Percentiles rank a stretch among this genome's conserved stretches.
Evolutionary conservation across 805 yeast genomes (phyloP).

Genomic region (Lipomyces mesembrius): DNA sequence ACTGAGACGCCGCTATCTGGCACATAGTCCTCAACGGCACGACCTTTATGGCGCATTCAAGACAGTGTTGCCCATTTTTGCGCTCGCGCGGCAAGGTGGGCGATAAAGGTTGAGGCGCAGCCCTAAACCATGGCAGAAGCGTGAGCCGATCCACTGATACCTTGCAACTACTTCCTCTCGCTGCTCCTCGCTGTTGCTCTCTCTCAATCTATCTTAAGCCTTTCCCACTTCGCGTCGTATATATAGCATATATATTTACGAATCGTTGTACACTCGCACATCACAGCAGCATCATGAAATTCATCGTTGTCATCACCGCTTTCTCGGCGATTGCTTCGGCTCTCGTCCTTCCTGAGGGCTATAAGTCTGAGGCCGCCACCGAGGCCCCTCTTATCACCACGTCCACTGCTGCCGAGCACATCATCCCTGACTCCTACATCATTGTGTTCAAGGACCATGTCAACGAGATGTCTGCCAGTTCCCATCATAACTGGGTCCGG

Average conservation of each 20-base stretch:
- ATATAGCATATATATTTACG: background rate
- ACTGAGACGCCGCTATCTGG: background rate
- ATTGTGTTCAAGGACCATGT: conserved; percentile 77
- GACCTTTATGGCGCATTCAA: background rate
- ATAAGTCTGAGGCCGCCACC: conserved; percentile 16
- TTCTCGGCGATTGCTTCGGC: conserved; percentile 36
- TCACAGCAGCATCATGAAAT: conserved; percentile 27
- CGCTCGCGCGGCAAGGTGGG: background rate
- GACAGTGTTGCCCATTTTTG: background rate
- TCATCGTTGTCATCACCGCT: conserved; percentile 26
- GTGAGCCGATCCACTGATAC: conserved; percentile 6
- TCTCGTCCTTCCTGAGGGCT: conserved; percentile 31
- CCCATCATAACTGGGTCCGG: conserved; percentile 65
- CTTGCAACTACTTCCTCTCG: conserved; percentile 5
- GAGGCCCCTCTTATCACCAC: conserved; percentile 54
- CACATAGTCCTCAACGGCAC: background rate
- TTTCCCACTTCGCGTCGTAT: background rate
- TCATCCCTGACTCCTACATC: conserved; percentile 72
- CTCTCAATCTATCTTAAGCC: background rate
- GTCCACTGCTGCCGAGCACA: conserved; percentile 46
- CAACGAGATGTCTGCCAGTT: conserved; percentile 56
- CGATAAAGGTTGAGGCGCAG: conserved; percentile 3
- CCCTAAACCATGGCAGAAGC: conserved; percentile 2
- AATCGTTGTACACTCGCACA: background rate
- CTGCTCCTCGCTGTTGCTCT: background rate